Evolutionary conservation across 331 rosid species (phyloP).

Genomic region (Saraca asoca): DNA sequence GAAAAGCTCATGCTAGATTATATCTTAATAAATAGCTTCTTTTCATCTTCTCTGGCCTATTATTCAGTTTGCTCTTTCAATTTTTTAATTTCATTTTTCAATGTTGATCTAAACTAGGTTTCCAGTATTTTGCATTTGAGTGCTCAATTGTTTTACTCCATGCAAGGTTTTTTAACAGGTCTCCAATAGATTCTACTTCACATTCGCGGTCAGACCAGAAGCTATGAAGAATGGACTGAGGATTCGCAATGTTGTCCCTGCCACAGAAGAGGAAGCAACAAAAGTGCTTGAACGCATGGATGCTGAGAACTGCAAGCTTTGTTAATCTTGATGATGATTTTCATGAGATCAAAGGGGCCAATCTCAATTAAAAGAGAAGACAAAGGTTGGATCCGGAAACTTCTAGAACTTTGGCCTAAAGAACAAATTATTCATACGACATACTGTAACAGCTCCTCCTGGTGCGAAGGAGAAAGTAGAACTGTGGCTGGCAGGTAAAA

Average conservation of each 20-base stretch:
- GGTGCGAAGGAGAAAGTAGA: too few species aligned
- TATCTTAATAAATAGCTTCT: background rate
- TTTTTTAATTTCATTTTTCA: background rate
- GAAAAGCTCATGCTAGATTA: background rate
- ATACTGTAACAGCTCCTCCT: too few species aligned
- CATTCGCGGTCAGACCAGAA: constrained; percentile 66
- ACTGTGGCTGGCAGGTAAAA: too few species aligned
- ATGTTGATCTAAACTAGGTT: background rate
- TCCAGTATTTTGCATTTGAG: background rate
- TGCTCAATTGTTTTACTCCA: constrained; percentile 12
- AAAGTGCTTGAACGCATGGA: constrained; percentile 79
- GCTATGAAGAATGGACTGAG: constrained; percentile 57
- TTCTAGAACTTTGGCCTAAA: background rate
- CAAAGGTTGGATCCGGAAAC: background rate
- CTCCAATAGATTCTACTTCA: constrained; percentile 88
- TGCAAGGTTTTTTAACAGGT: constrained; percentile 48
- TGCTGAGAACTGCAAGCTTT: constrained; percentile 50
- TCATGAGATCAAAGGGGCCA: background rate
- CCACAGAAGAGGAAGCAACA: constrained; percentile 81
- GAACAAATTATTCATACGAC: too few species aligned
- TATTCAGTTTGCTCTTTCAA: background rate
- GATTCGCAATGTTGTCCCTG: constrained; percentile 75
- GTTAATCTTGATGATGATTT: constrained; percentile 29
- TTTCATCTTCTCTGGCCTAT: background rate
- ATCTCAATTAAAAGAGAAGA: constrained; percentile 19